Percentiles rank a stretch among this genome's conserved stretches.
These are phyloP conservation scores for Lenwebbia sp. DNA, from an alignment of 345 rosid genomes.

Conservation along the genomic window DNA sequence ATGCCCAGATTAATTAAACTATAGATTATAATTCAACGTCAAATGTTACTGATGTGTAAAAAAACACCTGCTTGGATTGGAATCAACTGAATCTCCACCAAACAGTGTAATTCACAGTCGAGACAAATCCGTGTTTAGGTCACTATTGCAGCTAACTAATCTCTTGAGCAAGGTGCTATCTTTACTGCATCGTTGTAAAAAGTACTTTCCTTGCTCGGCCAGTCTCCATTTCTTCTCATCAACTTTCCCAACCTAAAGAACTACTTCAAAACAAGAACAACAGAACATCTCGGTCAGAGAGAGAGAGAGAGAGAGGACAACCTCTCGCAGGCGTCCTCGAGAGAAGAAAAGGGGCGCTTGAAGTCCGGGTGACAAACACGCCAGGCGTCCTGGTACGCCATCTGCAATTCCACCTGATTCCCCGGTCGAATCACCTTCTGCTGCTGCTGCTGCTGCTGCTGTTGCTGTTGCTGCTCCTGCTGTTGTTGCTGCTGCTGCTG, in stretches of 20 bases:
- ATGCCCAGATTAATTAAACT: not conserved
- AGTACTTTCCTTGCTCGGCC: not conserved
- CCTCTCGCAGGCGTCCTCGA: slow-evolving; percentile 97
- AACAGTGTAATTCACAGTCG: not conserved
- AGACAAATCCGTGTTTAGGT: not conserved
- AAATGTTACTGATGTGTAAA: not conserved
- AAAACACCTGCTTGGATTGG: not conserved
- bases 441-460: slow-evolving; percentile 26
- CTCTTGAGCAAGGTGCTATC: not conserved
- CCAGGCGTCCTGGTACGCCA: slow-evolving; percentile 95
- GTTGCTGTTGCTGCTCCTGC: slow-evolving; percentile 3
- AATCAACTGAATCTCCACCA: not conserved
- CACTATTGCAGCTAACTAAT: not conserved
- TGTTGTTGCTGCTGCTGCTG: slow-evolving; percentile 17
- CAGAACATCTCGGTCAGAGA: not conserved
- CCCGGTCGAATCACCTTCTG: slow-evolving; percentile 54
- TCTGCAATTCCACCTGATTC: slow-evolving; percentile 72
- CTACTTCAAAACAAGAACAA: not conserved
- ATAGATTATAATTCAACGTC: not conserved
- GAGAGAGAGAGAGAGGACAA: not conserved
- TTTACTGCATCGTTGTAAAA: not conserved
- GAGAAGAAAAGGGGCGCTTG: slow-evolving; percentile 76
- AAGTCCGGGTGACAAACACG: slow-evolving; percentile 85
- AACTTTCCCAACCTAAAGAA: not conserved
- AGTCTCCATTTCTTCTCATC: not conserved